Percentiles rank a stretch among this genome's conserved stretches.
These are phyloP conservation scores for Paramyrothecium roridum DNA, from an alignment of 2,329 filamentous ascomycete genomes.

Conservation along the genomic window DNA sequence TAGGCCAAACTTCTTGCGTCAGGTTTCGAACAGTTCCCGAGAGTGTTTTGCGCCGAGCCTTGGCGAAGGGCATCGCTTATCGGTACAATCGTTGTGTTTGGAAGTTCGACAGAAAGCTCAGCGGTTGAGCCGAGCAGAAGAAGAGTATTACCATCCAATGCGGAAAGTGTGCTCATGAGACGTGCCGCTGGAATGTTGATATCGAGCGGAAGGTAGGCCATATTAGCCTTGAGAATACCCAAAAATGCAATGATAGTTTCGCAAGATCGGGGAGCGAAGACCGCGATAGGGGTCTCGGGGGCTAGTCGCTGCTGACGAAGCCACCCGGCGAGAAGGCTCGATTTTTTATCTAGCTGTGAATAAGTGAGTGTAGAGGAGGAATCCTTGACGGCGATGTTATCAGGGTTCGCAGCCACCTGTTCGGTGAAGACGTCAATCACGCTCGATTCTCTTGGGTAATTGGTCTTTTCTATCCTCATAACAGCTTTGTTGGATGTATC, in stretches of 20 bases:
- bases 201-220: constrained; percentile 20
- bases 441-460: constrained; percentile 13
- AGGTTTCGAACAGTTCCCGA: background rate
- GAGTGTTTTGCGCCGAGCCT: background rate
- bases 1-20: constrained; percentile 10
- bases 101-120: background rate
- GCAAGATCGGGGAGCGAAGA: constrained; percentile 16
- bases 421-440: constrained; percentile 15
- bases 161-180: constrained; percentile 11
- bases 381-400: constrained; percentile 14
- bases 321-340: constrained; percentile 13
- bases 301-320: constrained; percentile 4
- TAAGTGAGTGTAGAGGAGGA: constrained; percentile 13
- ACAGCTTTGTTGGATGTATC: background rate
- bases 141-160: background rate
- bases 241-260: constrained; percentile 15
- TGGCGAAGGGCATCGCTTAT: constrained; percentile 1
- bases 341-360: constrained; percentile 12
- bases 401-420: constrained; percentile 9
- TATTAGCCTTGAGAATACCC: constrained; percentile 18
- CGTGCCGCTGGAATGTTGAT: constrained; percentile 9
- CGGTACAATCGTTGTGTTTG: background rate
- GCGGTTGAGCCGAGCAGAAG: constrained; percentile 7
- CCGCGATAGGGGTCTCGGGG: constrained; percentile 13
- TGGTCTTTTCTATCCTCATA: background rate